phyloP scores from a whole-genome alignment of 345 rosid genomes.

The Sapria himalayana region DNA sequence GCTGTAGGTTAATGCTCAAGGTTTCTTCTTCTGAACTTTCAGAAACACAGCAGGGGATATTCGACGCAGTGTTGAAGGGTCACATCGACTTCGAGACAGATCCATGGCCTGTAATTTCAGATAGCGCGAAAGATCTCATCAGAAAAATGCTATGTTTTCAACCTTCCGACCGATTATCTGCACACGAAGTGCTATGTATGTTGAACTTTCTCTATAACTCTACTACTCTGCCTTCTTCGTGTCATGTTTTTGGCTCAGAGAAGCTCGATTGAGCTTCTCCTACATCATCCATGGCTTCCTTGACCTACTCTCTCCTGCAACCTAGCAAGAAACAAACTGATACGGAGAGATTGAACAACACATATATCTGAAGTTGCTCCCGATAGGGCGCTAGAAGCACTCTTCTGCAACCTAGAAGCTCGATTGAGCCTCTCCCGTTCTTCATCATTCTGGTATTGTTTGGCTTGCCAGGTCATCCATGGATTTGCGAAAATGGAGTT shows the following conservation, averaged over 20 bases:
- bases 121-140: conserved; percentile 75
- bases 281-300: no score
- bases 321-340: no score
- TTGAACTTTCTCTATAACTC: no score
- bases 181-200: conserved; percentile 93
- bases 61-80: conserved; percentile 91
- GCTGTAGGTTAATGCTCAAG: conserved; percentile 7
- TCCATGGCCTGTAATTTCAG: conserved; percentile 91
- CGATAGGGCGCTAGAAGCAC: no score
- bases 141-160: conserved; percentile 59
- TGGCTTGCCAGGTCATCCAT: conserved; percentile 59
- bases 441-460: not conserved
- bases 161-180: conserved; percentile 69
- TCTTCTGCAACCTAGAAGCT: no score
- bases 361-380: no score
- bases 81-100: conserved; percentile 82
- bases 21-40: conserved; percentile 9
- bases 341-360: no score
- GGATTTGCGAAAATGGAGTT: conserved; percentile 97
- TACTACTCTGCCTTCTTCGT: no score
- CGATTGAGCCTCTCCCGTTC: no score
- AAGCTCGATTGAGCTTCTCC: no score
- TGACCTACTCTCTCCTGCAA: no score
- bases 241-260: no score
- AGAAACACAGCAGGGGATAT: conserved; percentile 97